Conservation (phyloP, 805 yeast genomes). For the Wickerhamomyces ciferrii region DNA sequence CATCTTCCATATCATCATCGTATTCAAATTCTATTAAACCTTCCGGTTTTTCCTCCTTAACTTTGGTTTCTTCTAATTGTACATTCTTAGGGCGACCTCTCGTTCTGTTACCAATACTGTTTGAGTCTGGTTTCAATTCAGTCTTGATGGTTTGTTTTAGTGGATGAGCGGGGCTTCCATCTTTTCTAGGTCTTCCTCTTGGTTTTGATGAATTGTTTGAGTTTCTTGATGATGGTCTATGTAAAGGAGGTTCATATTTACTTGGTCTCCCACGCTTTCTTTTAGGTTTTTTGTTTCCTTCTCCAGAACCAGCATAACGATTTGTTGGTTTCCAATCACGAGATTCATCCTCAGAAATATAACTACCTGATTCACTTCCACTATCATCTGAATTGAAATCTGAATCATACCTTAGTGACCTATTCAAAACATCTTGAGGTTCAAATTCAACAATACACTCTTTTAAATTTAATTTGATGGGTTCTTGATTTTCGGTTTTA, state of each 20-base stretch:
- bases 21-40: not conserved
- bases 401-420: not conserved
- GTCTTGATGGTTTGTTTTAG: not conserved
- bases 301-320: not conserved
- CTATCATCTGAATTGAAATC: not conserved
- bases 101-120: not conserved
- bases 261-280: not conserved
- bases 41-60: not conserved
- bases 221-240: not conserved
- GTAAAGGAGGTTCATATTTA: not conserved
- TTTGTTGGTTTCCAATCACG: not conserved
- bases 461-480: not conserved
- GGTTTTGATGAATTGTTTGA: not conserved
- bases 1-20: not conserved
- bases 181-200: not conserved
- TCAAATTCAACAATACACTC: not conserved
- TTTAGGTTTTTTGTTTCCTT: not conserved
- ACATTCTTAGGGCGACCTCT: not conserved
- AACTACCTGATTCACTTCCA: not conserved
- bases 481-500: not conserved
- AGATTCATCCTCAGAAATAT: not conserved
- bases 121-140: not conserved
- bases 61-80: not conserved
- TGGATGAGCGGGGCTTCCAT: not conserved
- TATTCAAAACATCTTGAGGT: not conserved